Conservation (phyloP, 345 rosid genomes). For the Sonneratia alba region DNA sequence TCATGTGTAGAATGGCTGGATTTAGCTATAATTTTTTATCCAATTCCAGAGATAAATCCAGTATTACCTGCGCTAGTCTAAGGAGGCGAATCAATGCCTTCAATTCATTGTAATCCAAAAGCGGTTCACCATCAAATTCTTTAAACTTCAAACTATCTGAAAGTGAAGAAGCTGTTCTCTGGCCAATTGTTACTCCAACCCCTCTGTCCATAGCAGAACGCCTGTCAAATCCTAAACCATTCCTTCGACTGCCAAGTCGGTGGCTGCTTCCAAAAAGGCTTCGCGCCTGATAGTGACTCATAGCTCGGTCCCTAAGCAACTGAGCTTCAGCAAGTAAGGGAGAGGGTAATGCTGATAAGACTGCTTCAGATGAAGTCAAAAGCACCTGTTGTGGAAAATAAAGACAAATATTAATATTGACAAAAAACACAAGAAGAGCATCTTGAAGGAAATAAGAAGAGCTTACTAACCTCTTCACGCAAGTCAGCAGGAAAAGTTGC, state of each 20-base stretch:
- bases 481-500: constrained; percentile 94
- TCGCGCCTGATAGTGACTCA: constrained; percentile 96
- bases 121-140: constrained; percentile 87
- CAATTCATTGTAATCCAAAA: constrained; percentile 62
- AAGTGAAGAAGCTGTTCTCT: constrained; percentile 53
- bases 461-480: constrained; percentile 77
- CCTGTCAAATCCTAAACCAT: constrained; percentile 85
- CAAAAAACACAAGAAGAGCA: constrained; percentile 6
- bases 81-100: constrained; percentile 71
- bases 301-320: constrained; percentile 90
- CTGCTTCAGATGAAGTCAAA: constrained; percentile 92
- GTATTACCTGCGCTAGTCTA: constrained; percentile 71
- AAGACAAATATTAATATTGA: neutral
- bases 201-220: constrained; percentile 88
- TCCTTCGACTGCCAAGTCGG: constrained; percentile 63
- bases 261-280: constrained; percentile 82
- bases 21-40: neutral
- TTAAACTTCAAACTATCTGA: constrained; percentile 57
- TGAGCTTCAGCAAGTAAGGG: constrained; percentile 96
- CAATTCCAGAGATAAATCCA: neutral
- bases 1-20: neutral
- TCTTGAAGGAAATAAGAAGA: constrained; percentile 9
- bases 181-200: constrained; percentile 78
- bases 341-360: constrained; percentile 81
- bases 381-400: constrained; percentile 52